Conservation (phyloP, 169 alveolate genomes). For the Plasmodium cynomolgi region DNA sequence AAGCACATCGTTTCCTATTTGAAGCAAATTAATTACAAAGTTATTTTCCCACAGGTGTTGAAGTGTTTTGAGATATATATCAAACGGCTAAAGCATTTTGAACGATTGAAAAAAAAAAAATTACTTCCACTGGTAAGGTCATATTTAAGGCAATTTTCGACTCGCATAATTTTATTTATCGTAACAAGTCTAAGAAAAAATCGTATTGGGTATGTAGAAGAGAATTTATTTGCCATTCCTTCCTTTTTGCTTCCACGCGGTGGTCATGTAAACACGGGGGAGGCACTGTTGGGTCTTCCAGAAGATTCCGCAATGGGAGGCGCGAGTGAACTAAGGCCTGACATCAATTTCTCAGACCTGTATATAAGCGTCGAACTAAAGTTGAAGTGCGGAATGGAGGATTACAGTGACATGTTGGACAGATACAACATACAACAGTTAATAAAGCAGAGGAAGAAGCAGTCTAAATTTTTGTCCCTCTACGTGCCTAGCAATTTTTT, state of each 20-base stretch:
- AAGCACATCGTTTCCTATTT: not conserved
- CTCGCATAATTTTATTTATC: constrained; percentile 18
- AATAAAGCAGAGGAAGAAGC: constrained; percentile 75
- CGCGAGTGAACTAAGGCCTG: not conserved
- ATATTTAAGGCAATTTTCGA: constrained; percentile 39
- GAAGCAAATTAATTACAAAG: not conserved
- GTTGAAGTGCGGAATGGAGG: constrained; percentile 81
- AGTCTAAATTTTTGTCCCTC: constrained; percentile 43
- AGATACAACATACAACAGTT: constrained; percentile 79
- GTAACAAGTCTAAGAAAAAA: not conserved
- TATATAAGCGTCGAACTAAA: constrained; percentile 80
- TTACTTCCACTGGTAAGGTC: not conserved
- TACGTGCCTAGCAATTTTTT: constrained; percentile 49
- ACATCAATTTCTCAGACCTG: not conserved
- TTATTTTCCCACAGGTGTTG: not conserved
- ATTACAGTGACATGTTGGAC: constrained; percentile 79
- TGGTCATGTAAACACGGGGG: not conserved
- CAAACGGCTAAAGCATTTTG: not conserved
- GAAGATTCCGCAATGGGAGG: not conserved
- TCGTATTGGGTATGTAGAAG: constrained; percentile 61
- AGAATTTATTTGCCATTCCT: constrained; percentile 61
- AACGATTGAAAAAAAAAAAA: not conserved
- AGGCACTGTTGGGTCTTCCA: not conserved
- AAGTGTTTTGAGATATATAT: not conserved
- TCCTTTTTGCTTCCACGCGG: not conserved